Evolutionary conservation across 495 filamentous ascomycete species (phyloP).

Genomic region (Usnea hakonensis): DNA sequence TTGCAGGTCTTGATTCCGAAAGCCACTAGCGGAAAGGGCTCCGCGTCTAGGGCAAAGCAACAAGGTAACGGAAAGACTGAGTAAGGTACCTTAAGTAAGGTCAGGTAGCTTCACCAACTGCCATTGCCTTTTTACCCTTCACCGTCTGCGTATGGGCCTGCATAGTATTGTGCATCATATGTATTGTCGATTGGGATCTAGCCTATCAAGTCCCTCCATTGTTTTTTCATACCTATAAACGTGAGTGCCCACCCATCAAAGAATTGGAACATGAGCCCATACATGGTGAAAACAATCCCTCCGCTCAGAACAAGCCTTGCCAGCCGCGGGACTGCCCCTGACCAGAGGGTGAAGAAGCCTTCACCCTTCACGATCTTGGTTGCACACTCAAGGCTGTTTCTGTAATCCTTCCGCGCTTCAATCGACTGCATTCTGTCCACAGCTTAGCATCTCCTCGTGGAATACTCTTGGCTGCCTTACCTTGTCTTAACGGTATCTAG

Average conservation of each 20-base stretch:
- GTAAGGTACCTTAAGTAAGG: too few species aligned
- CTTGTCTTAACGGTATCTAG: conserved; percentile 92
- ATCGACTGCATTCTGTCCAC: conserved; percentile 82
- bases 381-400: conserved; percentile 82
- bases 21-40: background rate
- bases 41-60: background rate
- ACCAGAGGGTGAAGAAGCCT: conserved; percentile 87
- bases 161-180: conserved; percentile 48
- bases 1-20: background rate
- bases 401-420: conserved; percentile 74
- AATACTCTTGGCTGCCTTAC: conserved; percentile 28
- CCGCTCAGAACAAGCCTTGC: conserved; percentile 81
- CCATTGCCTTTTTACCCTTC: too few species aligned
- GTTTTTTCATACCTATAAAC: conserved; percentile 79
- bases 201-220: conserved; percentile 73
- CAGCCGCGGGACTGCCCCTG: conserved; percentile 78
- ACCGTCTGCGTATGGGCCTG: too few species aligned
- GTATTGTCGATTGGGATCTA: conserved; percentile 82
- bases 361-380: conserved; percentile 79
- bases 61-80: too few species aligned
- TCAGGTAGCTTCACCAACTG: too few species aligned
- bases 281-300: conserved; percentile 97
- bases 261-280: conserved; percentile 24
- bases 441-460: conserved; percentile 1
- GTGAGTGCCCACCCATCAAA: background rate